Conservation (phyloP, 306 rosid species). For the Styphnolobium japonicum region DNA sequence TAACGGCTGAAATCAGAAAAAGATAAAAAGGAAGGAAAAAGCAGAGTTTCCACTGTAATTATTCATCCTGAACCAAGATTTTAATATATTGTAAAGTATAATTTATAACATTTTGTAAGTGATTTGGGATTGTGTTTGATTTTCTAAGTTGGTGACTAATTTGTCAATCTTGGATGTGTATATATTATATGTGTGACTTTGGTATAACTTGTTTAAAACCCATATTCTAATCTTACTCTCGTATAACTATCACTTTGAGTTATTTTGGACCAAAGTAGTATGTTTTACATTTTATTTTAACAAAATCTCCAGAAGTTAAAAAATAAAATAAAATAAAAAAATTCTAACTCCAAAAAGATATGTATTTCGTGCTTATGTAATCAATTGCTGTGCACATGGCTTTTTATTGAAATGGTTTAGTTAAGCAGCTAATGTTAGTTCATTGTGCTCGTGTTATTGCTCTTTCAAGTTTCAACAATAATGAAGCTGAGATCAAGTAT, state of each 20-base stretch:
- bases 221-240: too few species aligned
- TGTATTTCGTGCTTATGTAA: neutral
- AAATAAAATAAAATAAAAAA: neutral
- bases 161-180: neutral
- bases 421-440: neutral
- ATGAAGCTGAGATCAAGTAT: too few species aligned
- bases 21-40: neutral
- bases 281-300: neutral
- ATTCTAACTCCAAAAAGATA: neutral
- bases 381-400: neutral
- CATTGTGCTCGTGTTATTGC: neutral
- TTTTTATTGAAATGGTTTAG: neutral
- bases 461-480: neutral
- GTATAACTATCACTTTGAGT: too few species aligned
- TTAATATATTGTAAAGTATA: neutral
- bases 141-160: neutral
- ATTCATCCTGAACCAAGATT: neutral
- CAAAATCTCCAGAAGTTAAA: neutral
- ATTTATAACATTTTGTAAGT: neutral
- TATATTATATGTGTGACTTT: neutral
- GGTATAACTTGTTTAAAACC: too few species aligned
- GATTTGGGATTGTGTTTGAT: neutral
- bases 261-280: too few species aligned
- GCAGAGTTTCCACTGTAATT: neutral
- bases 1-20: conserved; percentile 8